Evolutionary conservation across 352 stramenopile species (phyloP).

Genomic region (Phytophthora cryptogea): DNA sequence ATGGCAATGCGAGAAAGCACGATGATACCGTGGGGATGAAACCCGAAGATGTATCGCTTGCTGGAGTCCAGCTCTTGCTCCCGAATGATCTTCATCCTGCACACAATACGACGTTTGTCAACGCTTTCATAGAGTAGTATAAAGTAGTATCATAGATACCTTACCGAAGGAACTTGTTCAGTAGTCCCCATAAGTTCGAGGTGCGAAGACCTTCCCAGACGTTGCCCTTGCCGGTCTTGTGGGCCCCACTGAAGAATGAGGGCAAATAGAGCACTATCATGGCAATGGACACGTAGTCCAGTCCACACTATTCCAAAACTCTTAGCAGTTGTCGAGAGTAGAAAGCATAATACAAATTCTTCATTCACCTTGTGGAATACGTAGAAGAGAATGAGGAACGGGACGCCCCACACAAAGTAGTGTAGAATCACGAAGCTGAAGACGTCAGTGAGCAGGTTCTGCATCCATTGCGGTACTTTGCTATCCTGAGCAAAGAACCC

Average conservation of each 20-base stretch:
- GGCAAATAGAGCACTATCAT: constrained; percentile 51
- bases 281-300: constrained; percentile 39
- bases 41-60: constrained; percentile 56
- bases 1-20: constrained; percentile 49
- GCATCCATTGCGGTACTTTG: constrained; percentile 36
- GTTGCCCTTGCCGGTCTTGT: constrained; percentile 43
- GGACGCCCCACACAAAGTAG: constrained; percentile 50
- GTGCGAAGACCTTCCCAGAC: constrained; percentile 43
- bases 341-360: not conserved
- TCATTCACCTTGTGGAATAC: constrained; percentile 35
- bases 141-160: not conserved
- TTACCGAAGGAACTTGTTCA: constrained; percentile 40
- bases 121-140: not conserved
- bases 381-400: constrained; percentile 42
- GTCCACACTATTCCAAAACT: constrained; percentile 18
- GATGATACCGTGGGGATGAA: constrained; percentile 60
- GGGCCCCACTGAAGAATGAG: constrained; percentile 44
- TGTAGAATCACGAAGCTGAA: constrained; percentile 50
- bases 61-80: constrained; percentile 40
- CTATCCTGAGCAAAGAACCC: constrained; percentile 34
- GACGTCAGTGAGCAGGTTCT: constrained; percentile 30
- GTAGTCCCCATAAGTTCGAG: constrained; percentile 39
- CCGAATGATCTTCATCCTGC: constrained; percentile 40
- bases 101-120: not conserved
- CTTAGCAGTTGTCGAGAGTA: no score